Conservation (phyloP, 768 basidiomycete genomes). For the Russula virescens region DNA sequence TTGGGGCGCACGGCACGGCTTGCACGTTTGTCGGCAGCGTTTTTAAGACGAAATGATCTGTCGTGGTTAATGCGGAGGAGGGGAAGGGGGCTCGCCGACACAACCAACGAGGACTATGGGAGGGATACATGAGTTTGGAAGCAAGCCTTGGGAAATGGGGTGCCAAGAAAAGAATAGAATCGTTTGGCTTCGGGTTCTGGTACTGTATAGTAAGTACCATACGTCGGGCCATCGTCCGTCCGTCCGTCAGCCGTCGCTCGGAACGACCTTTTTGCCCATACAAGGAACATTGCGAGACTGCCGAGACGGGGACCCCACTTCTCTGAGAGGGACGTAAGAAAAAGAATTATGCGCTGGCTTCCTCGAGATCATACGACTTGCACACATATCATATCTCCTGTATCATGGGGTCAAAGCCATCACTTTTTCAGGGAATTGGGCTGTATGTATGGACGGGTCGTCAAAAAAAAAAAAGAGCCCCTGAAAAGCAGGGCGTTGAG, state of each 20-base stretch:
- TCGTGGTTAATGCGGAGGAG: not conserved
- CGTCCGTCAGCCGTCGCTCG: not conserved
- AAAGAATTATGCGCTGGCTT: too few species aligned
- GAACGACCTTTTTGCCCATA: not conserved
- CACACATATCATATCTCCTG: too few species aligned
- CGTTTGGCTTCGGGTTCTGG: too few species aligned
- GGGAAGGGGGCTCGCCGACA: not conserved
- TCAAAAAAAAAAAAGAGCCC: too few species aligned
- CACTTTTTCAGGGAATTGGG: too few species aligned
- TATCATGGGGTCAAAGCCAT: too few species aligned
- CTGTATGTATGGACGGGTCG: too few species aligned
- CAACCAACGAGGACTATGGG: not conserved
- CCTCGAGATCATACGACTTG: too few species aligned
- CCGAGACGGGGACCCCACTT: not conserved
- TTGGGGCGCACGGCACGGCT: not conserved
- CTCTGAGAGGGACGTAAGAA: not conserved
- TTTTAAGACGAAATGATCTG: not conserved
- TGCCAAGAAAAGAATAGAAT: not conserved
- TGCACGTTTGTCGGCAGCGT: not conserved
- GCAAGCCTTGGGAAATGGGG: too few species aligned
- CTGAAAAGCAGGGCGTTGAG: too few species aligned
- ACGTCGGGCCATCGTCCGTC: too few species aligned
- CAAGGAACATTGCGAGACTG: not conserved
- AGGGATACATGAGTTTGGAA: not conserved
- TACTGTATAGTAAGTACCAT: too few species aligned